Base-by-base conservation (phyloP, 139 green algal genomes). In the Axilococcus clingmanii region DNA sequence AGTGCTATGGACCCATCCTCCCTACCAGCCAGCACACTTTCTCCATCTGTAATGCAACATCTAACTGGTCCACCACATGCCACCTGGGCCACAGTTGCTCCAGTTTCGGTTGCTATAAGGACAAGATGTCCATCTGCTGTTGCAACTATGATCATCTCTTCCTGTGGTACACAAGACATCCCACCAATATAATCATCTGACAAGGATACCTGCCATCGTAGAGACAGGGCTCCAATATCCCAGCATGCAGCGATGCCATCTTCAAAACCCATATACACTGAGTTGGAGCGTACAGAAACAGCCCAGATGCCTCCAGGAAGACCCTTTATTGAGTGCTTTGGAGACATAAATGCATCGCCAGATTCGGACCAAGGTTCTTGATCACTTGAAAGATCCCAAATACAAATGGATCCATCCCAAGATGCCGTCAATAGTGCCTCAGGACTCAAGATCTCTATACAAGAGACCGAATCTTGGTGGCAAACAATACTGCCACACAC, bases 391-490 rank as follows among this genome's bases (percentile, higher is more conserved):
- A n/a, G n/a, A n/a, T n/a, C n/a, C n/a, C n/a, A n/a, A n/a, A n/a
- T n/a, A n/a, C n/a, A n/a, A n/a, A n/a, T n/a, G n/a, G n/a, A n/a
- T n/a, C n/a, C n/a, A n/a, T n/a, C n/a, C n/a, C n/a, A n/a, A 38
- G 33, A 38, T 17, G 33, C 12, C 9, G 33, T 38, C 9, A 38
- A 38, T 17, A 12, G 12, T 38, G 33, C 9, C 9, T 9, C 22
- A 19, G 34, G 27, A 11, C 33, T 33, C 11, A n/a, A 16, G 12
- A 77, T 28, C 14, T 44, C 38, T 48, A 86, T 16, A 40, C 69
- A 78, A n/a, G 77, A 79, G 42, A 91, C 72, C 1, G 66, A 60
- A 47, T 93, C 82, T 7, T 72, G 57, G 41, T 90, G 82, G 14
- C 69, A 72, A 7, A 68, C 48, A 35, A 63, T 87, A 40, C 30